Evolutionary conservation across 345 rosid species (phyloP).

Genomic region (Aurinia saxatilis): DNA sequence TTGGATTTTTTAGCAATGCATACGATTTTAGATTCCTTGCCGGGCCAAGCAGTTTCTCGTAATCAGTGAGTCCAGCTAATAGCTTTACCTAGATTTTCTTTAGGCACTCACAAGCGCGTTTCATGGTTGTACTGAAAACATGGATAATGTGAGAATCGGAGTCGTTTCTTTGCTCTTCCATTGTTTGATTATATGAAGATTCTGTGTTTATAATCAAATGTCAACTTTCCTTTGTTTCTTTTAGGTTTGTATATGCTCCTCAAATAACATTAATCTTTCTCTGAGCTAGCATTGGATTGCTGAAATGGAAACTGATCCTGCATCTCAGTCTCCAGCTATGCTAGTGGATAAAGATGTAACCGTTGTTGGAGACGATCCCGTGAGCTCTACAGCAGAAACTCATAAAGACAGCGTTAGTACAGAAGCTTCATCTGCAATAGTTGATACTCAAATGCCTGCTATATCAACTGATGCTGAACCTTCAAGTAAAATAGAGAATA

Average conservation of each 20-base stretch:
- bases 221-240: neutral
- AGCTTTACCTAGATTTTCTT: too few relatives aligned
- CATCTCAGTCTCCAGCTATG: constrained; percentile 30
- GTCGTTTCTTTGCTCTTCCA: neutral
- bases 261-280: neutral
- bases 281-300: neutral
- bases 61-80: neutral
- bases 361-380: neutral
- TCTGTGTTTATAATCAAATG: neutral
- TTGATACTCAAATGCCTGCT: constrained; percentile 17
- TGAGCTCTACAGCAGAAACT: constrained; percentile 7
- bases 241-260: constrained; percentile 9
- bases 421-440: too few relatives aligned
- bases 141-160: neutral
- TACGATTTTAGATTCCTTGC: neutral
- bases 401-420: neutral
- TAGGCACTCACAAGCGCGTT: too few relatives aligned
- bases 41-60: neutral
- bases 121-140: too few relatives aligned
- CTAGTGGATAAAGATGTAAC: constrained; percentile 5
- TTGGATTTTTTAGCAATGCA: constrained; percentile 3
- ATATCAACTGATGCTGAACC: constrained; percentile 7
- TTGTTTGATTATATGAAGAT: neutral
- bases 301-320: constrained; percentile 43
- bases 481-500: constrained; percentile 9